phyloP scores from a whole-genome alignment of 768 basidiomycete species.

The Gelatoporia subvermispora region DNA sequence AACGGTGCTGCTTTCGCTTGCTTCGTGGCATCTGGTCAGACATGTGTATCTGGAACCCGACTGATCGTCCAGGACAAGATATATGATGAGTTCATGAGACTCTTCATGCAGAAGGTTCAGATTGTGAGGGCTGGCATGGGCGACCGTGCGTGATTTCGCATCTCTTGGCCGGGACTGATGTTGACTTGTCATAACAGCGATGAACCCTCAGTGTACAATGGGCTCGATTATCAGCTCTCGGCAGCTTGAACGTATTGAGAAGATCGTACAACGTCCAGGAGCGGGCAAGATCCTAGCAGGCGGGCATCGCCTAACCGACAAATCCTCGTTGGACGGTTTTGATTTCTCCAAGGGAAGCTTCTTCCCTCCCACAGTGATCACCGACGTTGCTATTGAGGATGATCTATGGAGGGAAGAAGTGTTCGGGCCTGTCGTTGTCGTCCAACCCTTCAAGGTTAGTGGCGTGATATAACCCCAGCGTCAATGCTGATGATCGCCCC shows the following conservation, averaged over 20 bases:
- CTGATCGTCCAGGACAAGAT: constrained; percentile 66
- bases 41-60: constrained; percentile 89
- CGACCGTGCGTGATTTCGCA: constrained; percentile 44
- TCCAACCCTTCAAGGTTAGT: constrained; percentile 48
- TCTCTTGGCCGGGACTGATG: not conserved
- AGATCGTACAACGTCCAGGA: constrained; percentile 43
- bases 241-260: constrained; percentile 63
- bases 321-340: constrained; percentile 62
- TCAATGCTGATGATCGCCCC: constrained; percentile 17
- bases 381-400: constrained; percentile 49
- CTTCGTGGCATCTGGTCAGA: constrained; percentile 86
- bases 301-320: constrained; percentile 59
- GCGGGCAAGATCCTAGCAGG: constrained; percentile 51
- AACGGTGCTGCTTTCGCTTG: constrained; percentile 82
- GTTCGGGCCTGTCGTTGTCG: constrained; percentile 81
- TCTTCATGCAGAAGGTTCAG: constrained; percentile 57
- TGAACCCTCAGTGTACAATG: constrained; percentile 69
- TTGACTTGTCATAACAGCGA: constrained; percentile 40
- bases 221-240: constrained; percentile 69
- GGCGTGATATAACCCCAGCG: not conserved
- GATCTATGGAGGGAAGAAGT: constrained; percentile 80
- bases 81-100: constrained; percentile 62
- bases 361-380: constrained; percentile 76
- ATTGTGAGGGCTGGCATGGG: constrained; percentile 71
- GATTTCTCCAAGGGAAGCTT: constrained; percentile 71